phyloP scores from a whole-genome alignment of 441 rosid species.

The Manihot esculenta region DNA sequence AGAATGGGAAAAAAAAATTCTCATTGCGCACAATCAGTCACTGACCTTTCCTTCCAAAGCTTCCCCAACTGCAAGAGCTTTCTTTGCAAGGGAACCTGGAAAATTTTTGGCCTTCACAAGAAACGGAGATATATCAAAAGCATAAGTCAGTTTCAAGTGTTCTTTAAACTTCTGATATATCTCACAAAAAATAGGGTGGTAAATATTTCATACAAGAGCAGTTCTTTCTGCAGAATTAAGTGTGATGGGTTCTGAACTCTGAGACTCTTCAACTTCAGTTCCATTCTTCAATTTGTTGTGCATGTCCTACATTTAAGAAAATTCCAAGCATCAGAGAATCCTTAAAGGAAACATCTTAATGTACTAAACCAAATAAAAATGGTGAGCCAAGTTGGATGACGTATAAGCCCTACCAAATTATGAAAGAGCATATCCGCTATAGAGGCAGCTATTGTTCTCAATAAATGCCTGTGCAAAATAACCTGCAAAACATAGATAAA shows the following conservation, averaged over 20 bases:
- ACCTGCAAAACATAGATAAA: conserved; percentile 51
- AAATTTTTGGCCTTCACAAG: conserved; percentile 74
- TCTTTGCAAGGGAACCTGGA: conserved; percentile 64
- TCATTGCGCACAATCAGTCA: conserved; percentile 16
- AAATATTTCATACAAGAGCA: conserved; percentile 54
- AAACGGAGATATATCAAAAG: conserved; percentile 7
- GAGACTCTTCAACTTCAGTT: conserved; percentile 61
- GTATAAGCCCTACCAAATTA: conserved; percentile 58
- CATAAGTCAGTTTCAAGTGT: conserved; percentile 4
- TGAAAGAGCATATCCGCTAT: conserved; percentile 63
- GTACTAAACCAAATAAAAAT: conserved; percentile 17
- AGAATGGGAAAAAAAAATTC: conserved; percentile 1
- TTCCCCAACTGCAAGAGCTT: conserved; percentile 67
- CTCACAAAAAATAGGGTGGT: conserved; percentile 15
- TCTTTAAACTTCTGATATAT: conserved; percentile 7
- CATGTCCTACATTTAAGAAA: conserved; percentile 48
- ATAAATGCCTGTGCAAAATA: conserved; percentile 83
- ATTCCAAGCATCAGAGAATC: conserved; percentile 23
- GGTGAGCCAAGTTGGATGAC: conserved; percentile 19
- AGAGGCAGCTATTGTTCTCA: conserved; percentile 78
- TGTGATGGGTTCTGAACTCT: conserved; percentile 45
- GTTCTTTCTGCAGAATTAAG: conserved; percentile 65
- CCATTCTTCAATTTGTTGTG: conserved; percentile 87
- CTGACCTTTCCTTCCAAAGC: conserved; percentile 94
- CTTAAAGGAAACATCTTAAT: conserved; percentile 21